Evolutionary conservation across 768 basidiomycete species (phyloP).

Genomic region (Cyathus striatus): DNA sequence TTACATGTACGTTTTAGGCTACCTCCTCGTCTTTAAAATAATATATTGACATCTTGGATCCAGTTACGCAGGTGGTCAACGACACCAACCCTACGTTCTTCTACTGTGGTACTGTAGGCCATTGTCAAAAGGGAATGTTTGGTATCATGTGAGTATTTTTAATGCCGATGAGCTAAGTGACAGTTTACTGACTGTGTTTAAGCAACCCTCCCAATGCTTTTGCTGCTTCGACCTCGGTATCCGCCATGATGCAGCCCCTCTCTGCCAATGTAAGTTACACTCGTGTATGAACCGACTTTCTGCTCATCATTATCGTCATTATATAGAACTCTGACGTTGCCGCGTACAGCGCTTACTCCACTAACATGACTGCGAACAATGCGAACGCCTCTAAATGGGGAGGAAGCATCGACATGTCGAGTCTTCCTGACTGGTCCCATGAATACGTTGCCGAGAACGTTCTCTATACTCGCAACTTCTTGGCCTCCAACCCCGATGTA

Average conservation of each 20-base stretch:
- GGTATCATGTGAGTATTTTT: constrained; percentile 53
- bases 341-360: constrained; percentile 49
- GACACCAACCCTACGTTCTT: constrained; percentile 68
- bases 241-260: constrained; percentile 46
- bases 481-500: constrained; percentile 43
- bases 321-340: constrained; percentile 48
- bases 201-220: constrained; percentile 56
- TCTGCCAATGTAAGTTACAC: constrained; percentile 40
- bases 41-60: constrained; percentile 9
- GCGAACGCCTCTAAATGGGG: constrained; percentile 54
- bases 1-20: constrained; percentile 47
- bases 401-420: constrained; percentile 49
- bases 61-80: constrained; percentile 69
- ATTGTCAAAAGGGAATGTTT: constrained; percentile 85
- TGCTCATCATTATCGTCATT: constrained; percentile 1
- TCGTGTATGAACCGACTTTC: constrained; percentile 1
- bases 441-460: constrained; percentile 51
- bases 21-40: neutral
- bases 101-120: constrained; percentile 66
- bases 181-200: constrained; percentile 4
- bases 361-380: constrained; percentile 43
- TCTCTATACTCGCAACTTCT: constrained; percentile 40
- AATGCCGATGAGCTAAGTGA: neutral
- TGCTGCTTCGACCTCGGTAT: constrained; percentile 40
- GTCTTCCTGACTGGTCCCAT: constrained; percentile 52